A percentile compares a stretch with the other conserved stretches of the same genome.
Evolutionary conservation across 2,329 filamentous ascomycete species (phyloP).

Genomic region (Pseudocercospora vitis): DNA sequence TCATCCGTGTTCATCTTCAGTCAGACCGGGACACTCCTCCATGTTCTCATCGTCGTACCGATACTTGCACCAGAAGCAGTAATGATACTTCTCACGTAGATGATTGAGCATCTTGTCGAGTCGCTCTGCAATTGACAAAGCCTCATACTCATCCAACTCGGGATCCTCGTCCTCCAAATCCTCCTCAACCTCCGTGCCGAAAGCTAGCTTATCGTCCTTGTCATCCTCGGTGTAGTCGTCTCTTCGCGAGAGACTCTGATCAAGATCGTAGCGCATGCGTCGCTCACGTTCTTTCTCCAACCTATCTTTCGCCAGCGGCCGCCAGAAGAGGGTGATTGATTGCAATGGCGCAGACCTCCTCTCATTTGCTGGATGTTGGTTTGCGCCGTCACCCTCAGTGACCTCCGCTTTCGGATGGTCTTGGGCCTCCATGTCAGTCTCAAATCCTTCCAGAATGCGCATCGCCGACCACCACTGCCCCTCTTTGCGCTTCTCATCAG

Average conservation of each 20-base stretch:
- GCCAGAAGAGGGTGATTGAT: slow-evolving; percentile 73
- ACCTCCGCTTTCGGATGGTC: too few relatives aligned
- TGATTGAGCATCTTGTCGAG: slow-evolving; percentile 66
- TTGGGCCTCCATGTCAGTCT: slow-evolving; percentile 51
- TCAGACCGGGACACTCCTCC: slow-evolving; percentile 82
- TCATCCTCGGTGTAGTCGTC: slow-evolving; percentile 70
- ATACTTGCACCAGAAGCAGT: slow-evolving; percentile 97
- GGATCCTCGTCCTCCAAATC: slow-evolving; percentile 74
- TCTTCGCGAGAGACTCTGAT: slow-evolving; percentile 62
- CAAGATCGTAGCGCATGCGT: slow-evolving; percentile 64
- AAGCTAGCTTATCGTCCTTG: slow-evolving; percentile 66
- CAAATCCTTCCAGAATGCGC: slow-evolving; percentile 76
- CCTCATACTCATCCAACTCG: slow-evolving; percentile 78
- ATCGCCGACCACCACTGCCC: slow-evolving; percentile 74
- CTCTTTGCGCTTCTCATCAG: slow-evolving; percentile 68
- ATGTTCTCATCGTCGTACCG: slow-evolving; percentile 64
- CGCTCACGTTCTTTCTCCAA: slow-evolving; percentile 69
- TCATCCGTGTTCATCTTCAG: slow-evolving; percentile 80
- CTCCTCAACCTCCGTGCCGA: slow-evolving; percentile 63
- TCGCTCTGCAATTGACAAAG: slow-evolving; percentile 64
- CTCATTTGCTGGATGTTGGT: slow-evolving; percentile 1
- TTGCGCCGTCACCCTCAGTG: too few relatives aligned
- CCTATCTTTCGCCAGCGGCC: slow-evolving; percentile 68
- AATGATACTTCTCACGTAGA: slow-evolving; percentile 69
- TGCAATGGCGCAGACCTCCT: slow-evolving; percentile 40